These are phyloP conservation scores for Chrysosporium queenslandicum DNA, from an alignment of 2,329 filamentous ascomycete genomes.

Conservation along the genomic window DNA sequence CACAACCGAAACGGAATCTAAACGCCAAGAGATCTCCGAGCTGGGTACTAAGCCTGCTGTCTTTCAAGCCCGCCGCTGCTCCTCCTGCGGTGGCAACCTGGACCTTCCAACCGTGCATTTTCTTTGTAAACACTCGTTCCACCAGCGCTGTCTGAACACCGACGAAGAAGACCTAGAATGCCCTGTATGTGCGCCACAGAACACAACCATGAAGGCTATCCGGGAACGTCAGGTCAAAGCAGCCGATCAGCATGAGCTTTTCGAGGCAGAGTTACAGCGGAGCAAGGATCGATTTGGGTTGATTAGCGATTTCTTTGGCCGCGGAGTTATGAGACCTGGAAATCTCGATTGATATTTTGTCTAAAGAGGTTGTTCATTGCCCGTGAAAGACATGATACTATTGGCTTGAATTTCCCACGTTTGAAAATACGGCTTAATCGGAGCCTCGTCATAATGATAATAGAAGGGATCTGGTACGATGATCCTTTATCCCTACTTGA, in stretches of 20 bases:
- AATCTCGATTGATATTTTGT: slow-evolving; percentile 8
- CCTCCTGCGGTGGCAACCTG: slow-evolving; percentile 64
- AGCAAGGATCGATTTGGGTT: slow-evolving; percentile 81
- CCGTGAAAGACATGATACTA: too few species aligned
- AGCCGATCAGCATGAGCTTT: slow-evolving; percentile 78
- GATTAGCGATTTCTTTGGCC: slow-evolving; percentile 86
- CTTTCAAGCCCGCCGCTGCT: slow-evolving; percentile 83
- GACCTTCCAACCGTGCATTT: slow-evolving; percentile 92
- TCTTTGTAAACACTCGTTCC: slow-evolving; percentile 92
- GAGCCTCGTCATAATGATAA: too few species aligned
- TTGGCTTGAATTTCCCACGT: not conserved
- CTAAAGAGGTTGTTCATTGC: not conserved
- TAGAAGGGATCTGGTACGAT: too few species aligned
- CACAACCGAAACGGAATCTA: slow-evolving; percentile 68
- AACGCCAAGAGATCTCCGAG: slow-evolving; percentile 66
- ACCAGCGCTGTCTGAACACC: slow-evolving; percentile 73
- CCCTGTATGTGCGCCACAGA: slow-evolving; percentile 71
- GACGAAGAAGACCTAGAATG: slow-evolving; percentile 63
- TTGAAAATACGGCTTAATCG: too few species aligned
- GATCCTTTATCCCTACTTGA: too few species aligned
- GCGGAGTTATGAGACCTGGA: slow-evolving; percentile 65
- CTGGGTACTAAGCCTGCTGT: slow-evolving; percentile 70
- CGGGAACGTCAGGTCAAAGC: slow-evolving; percentile 76
- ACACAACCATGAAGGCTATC: slow-evolving; percentile 81
- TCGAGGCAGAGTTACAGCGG: slow-evolving; percentile 65